These are phyloP conservation scores for Blastobotrys peoriensis DNA, from an alignment of 805 yeast genomes.

Conservation along the genomic window DNA sequence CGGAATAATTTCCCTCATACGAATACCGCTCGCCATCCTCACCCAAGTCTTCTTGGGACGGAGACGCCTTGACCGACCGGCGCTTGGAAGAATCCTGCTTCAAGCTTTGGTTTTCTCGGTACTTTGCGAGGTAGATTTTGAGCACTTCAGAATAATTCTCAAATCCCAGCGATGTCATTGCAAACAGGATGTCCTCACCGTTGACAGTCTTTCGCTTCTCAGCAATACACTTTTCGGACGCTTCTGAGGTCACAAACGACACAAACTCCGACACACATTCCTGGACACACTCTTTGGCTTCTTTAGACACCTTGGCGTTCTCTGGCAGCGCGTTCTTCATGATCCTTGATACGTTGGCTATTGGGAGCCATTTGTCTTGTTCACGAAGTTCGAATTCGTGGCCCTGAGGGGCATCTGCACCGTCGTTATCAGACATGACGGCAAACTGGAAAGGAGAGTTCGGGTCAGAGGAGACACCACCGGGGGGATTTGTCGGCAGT, in stretches of 20 bases:
- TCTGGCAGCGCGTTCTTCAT: slow-evolving; percentile 71
- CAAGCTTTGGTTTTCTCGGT: slow-evolving; percentile 38
- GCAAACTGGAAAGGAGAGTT: no score
- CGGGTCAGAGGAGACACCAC: no score
- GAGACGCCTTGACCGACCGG: background rate
- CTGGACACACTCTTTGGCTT: slow-evolving; percentile 72
- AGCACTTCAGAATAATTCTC: slow-evolving; percentile 66
- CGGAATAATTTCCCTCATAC: slow-evolving; percentile 5
- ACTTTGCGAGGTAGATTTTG: slow-evolving; percentile 62
- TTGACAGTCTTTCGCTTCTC: slow-evolving; percentile 66
- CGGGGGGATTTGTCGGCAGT: no score
- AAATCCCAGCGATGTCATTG: slow-evolving; percentile 60
- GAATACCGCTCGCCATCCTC: slow-evolving; percentile 7
- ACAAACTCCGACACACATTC: slow-evolving; percentile 66
- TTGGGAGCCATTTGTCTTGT: slow-evolving; percentile 57
- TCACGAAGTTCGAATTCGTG: slow-evolving; percentile 48
- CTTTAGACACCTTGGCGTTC: slow-evolving; percentile 71
- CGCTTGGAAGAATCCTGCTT: slow-evolving; percentile 15
- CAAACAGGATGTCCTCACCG: slow-evolving; percentile 61
- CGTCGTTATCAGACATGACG: slow-evolving; percentile 10
- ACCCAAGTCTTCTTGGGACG: slow-evolving; percentile 1
- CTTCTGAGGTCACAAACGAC: slow-evolving; percentile 60
- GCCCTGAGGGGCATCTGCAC: slow-evolving; percentile 5
- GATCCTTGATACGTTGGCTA: slow-evolving; percentile 60
- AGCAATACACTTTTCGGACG: slow-evolving; percentile 54